These are phyloP conservation scores for Pythium folliculosum DNA, from an alignment of 352 stramenopile species.

Conservation along the genomic window DNA sequence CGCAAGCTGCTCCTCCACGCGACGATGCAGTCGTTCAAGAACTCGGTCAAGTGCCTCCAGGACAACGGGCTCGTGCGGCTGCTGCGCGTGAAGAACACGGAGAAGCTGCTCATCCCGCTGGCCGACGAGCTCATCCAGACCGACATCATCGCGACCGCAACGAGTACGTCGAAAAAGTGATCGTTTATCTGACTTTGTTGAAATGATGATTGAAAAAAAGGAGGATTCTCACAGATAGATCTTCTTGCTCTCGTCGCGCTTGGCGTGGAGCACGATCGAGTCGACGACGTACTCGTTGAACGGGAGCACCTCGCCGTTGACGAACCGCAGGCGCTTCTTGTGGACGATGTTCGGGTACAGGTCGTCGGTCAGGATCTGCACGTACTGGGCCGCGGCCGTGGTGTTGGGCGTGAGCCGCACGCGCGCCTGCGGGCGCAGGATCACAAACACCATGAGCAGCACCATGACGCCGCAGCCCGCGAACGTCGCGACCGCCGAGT, in stretches of 20 bases:
- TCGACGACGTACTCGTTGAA: conserved; percentile 74
- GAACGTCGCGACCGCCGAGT: conserved; percentile 27
- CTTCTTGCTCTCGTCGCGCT: conserved; percentile 71
- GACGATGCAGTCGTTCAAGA: conserved; percentile 58
- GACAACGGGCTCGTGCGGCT: conserved; percentile 55
- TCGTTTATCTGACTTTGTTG: background rate
- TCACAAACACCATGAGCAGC: conserved; percentile 44
- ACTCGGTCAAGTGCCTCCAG: conserved; percentile 61
- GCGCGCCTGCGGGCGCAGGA: conserved; percentile 57
- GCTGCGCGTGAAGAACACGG: conserved; percentile 36
- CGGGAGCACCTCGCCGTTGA: conserved; percentile 70
- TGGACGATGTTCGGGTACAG: conserved; percentile 77
- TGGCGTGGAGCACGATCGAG: conserved; percentile 57
- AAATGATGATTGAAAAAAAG: background rate
- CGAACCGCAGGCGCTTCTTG: conserved; percentile 77
- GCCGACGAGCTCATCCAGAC: conserved; percentile 39
- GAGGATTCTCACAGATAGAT: conserved; percentile 46
- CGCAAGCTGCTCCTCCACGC: conserved; percentile 54
- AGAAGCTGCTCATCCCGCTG: conserved; percentile 57
- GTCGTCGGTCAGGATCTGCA: conserved; percentile 70
- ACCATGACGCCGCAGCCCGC: conserved; percentile 37
- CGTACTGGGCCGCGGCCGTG: conserved; percentile 55
- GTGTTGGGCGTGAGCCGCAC: conserved; percentile 44
- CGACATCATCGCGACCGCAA: conserved; percentile 32
- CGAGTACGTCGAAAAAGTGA: too few species aligned